These are phyloP conservation scores for Penicillium concentricum DNA, from an alignment of 2,329 filamentous ascomycete genomes.

Conservation along the genomic window DNA sequence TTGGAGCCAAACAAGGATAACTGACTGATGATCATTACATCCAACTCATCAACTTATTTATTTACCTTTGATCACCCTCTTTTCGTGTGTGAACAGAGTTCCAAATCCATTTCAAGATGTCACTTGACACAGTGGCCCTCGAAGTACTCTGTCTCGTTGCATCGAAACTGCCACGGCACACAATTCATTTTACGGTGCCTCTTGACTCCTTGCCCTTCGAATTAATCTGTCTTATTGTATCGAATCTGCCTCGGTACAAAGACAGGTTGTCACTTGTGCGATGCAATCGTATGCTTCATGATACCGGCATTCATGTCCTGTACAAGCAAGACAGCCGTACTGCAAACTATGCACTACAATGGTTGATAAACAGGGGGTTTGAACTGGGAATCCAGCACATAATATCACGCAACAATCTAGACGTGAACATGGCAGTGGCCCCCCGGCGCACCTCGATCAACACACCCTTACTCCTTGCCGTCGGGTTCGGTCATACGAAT, in stretches of 20 bases:
- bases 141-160: not conserved
- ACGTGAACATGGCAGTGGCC: not conserved
- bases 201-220: not conserved
- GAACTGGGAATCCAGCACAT: not conserved
- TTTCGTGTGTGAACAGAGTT: not conserved
- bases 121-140: not conserved
- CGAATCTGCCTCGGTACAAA: not conserved
- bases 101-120: not conserved
- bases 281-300: not conserved
- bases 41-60: not conserved
- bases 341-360: fast-evolving
- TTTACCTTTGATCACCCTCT: no score
- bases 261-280: not conserved
- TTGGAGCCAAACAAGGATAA: not conserved
- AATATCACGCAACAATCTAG: not conserved
- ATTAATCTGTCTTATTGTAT: not conserved
- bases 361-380: not conserved
- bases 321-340: not conserved
- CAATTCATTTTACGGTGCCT: not conserved
- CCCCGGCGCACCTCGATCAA: fast-evolving
- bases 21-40: not conserved
- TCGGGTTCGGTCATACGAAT: not conserved
- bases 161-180: not conserved
- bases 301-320: not conserved
- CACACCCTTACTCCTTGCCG: not conserved